Percentiles rank a stretch among this genome's conserved stretches.
Evolutionary conservation across 225 moss, liverwort and hornwort genomes (phyloP).

Genomic region (Sphagnum tenellum): DNA sequence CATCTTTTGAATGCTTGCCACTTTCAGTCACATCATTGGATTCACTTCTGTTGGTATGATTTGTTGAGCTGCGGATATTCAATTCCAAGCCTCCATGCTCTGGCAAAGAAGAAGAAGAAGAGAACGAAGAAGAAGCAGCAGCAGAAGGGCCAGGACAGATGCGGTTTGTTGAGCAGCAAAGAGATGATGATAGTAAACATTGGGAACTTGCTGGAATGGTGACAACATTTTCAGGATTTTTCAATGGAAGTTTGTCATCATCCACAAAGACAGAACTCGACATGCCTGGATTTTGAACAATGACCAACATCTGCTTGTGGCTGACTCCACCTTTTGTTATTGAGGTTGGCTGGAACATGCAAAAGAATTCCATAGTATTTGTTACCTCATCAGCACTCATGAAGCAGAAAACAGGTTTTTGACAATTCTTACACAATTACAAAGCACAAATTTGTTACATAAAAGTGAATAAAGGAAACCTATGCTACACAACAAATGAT

Average conservation of each 20-base stretch:
- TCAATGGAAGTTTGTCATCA: slow-evolving; percentile 13
- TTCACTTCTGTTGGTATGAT: slow-evolving; percentile 9
- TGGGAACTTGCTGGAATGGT: slow-evolving; percentile 11
- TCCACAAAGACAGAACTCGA: slow-evolving; percentile 18
- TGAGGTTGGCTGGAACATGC: slow-evolving; percentile 58
- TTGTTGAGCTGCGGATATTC: slow-evolving; percentile 20
- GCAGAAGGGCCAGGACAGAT: slow-evolving; percentile 4
- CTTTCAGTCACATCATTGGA: slow-evolving; percentile 7
- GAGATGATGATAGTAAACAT: too few relatives aligned
- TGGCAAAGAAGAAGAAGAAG: slow-evolving; percentile 15
- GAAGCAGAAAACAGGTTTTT: background rate
- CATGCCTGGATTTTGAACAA: slow-evolving; percentile 85
- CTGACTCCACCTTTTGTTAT: slow-evolving; percentile 28
- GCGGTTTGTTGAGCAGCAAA: slow-evolving; percentile 4
- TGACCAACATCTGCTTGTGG: slow-evolving; percentile 57
- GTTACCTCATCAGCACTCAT: background rate
- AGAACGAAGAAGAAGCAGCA: background rate
- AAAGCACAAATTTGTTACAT: background rate
- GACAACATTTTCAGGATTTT: slow-evolving; percentile 16
- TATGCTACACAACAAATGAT: background rate
- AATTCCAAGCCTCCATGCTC: slow-evolving; percentile 34
- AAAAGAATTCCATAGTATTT: background rate
- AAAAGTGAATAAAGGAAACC: background rate
- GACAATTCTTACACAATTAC: background rate
- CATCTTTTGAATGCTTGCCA: slow-evolving; percentile 3